Percentiles rank a stretch among this genome's conserved stretches.
Conservation (phyloP, 805 yeast species). For the Candida qinlingensis region DNA sequence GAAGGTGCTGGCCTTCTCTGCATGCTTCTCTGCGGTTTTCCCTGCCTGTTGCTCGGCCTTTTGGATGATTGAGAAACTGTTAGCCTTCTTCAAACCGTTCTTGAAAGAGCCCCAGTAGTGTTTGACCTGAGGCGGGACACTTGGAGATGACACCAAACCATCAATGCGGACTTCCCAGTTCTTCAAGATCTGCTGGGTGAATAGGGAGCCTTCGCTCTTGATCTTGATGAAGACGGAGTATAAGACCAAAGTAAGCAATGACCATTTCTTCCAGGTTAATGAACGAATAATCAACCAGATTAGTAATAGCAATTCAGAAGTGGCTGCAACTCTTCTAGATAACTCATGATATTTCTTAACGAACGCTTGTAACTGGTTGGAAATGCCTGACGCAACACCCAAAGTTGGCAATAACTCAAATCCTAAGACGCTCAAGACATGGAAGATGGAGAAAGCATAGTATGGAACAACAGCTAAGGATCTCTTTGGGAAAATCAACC, state of each 20-base stretch:
- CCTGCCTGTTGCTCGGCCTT: constrained; percentile 14
- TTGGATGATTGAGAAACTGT: constrained; percentile 14
- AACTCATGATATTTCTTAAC: constrained; percentile 51
- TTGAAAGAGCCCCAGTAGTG: constrained; percentile 46
- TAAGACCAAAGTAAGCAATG: constrained; percentile 51
- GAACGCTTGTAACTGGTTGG: constrained; percentile 35
- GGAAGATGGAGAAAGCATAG: constrained; percentile 74
- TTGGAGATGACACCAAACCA: constrained; percentile 47
- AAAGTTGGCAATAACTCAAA: constrained; percentile 62
- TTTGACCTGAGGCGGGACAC: constrained; percentile 46
- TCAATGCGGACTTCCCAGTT: constrained; percentile 63
- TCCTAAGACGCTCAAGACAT: constrained; percentile 66
- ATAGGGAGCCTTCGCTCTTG: constrained; percentile 70
- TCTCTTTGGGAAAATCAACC: constrained; percentile 54
- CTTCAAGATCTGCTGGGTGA: constrained; percentile 65
- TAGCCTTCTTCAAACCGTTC: constrained; percentile 18
- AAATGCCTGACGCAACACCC: constrained; percentile 21
- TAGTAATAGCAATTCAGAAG: constrained; percentile 44
- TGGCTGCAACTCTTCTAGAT: constrained; percentile 56
- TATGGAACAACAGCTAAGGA: constrained; percentile 69
- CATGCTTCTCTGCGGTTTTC: neutral
- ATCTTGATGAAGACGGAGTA: constrained; percentile 65
- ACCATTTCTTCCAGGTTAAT: constrained; percentile 53
- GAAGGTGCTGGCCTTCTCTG: neutral
- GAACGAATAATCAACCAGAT: constrained; percentile 45